A percentile compares a stretch with the other conserved stretches of the same genome.
phyloP scores from a whole-genome alignment of 2,329 filamentous ascomycete species.

The Nemania sp. region DNA sequence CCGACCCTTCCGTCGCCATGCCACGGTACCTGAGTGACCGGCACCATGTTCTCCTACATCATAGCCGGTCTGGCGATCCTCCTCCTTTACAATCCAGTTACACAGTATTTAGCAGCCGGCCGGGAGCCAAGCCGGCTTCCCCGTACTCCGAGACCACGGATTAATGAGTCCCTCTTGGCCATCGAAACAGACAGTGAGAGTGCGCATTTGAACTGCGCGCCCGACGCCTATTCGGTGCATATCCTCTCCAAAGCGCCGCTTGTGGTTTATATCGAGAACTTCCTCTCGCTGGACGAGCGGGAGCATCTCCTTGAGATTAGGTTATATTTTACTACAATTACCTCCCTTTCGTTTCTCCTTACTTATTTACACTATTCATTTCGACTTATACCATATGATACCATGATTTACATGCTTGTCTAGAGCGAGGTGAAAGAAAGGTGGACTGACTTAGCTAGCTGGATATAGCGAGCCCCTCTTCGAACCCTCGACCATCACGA shows the following conservation, averaged over 20 bases:
- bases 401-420: not conserved
- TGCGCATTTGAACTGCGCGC: constrained; percentile 49
- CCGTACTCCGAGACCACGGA: constrained; percentile 58
- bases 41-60: constrained; percentile 60
- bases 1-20: constrained; percentile 12
- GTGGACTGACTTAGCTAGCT: constrained; percentile 15
- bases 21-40: constrained; percentile 16
- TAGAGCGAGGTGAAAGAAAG: constrained; percentile 1
- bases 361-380: not conserved
- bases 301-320: constrained; percentile 63
- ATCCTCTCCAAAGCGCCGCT: constrained; percentile 63
- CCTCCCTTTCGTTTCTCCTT: not conserved
- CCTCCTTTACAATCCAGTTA: constrained; percentile 60
- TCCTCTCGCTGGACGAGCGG: constrained; percentile 60
- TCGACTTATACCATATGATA: constrained; percentile 1
- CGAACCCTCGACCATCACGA: constrained; percentile 63
- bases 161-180: constrained; percentile 65
- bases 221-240: constrained; percentile 60
- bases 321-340: constrained; percentile 51
- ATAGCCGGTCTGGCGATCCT: constrained; percentile 57
- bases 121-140: constrained; percentile 46
- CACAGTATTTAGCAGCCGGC: constrained; percentile 52
- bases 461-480: constrained; percentile 60
- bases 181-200: constrained; percentile 57
- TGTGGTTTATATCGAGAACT: constrained; percentile 66